These are phyloP conservation scores for Leucaena leucocephala DNA, from an alignment of 306 rosid genomes.

Conservation along the genomic window DNA sequence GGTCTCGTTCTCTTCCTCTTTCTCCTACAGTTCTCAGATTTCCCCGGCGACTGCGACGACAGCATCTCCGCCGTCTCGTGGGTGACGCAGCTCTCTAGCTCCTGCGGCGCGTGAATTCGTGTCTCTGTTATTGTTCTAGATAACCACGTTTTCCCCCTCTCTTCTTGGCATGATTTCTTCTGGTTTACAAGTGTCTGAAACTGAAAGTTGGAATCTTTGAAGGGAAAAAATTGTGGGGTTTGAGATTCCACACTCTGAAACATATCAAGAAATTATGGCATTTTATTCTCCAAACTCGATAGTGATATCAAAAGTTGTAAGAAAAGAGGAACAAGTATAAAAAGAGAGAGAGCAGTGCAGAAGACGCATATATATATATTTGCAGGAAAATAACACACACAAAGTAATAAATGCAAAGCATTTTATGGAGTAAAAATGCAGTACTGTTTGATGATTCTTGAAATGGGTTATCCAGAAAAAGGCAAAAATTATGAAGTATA, in stretches of 20 bases:
- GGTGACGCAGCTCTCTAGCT: slow-evolving; percentile 68
- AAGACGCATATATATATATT: slow-evolving; percentile 26
- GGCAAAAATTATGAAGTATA: slow-evolving; percentile 13
- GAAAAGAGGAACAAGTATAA: slow-evolving; percentile 31
- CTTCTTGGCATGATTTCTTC: slow-evolving; percentile 58
- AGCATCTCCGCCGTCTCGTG: slow-evolving; percentile 40
- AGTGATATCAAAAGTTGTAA: slow-evolving; percentile 30
- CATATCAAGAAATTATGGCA: slow-evolving; percentile 82
- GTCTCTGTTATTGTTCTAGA: slow-evolving; percentile 42
- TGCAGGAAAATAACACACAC: slow-evolving; percentile 44
- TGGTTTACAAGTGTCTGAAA: slow-evolving; percentile 71
- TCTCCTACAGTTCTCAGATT: slow-evolving; percentile 63
- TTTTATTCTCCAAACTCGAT: slow-evolving; percentile 58
- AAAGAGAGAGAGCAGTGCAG: slow-evolving; percentile 31
- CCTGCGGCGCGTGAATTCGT: slow-evolving; percentile 48
- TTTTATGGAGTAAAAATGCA: slow-evolving; percentile 53
- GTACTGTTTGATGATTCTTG: slow-evolving; percentile 45
- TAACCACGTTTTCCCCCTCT: background rate
- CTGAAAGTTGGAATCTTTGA: slow-evolving; percentile 75
- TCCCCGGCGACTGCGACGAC: slow-evolving; percentile 58
- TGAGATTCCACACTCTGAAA: slow-evolving; percentile 73
- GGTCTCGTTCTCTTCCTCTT: slow-evolving; percentile 84
- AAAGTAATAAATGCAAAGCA: slow-evolving; percentile 59
- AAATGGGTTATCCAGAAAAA: slow-evolving; percentile 38
- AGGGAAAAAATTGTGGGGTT: slow-evolving; percentile 50